Conservation (phyloP, 2,329 filamentous ascomycete species). For the Coniochaeta prunicola region DNA sequence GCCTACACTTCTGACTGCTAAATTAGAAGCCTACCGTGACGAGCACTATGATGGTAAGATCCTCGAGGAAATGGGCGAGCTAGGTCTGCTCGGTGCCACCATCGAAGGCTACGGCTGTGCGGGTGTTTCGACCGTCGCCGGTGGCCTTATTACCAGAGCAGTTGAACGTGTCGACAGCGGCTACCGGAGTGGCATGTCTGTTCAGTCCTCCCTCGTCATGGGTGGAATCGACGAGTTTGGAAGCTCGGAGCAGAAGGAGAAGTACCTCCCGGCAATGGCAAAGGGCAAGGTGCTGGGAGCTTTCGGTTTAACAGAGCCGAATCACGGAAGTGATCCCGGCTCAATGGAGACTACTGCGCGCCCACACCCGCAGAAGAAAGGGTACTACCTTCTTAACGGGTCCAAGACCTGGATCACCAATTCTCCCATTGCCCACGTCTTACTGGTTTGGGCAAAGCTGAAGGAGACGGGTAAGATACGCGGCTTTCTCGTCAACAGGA, state of each 20-base stretch:
- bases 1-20: neutral
- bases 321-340: conserved; percentile 81
- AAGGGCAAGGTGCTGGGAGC: conserved; percentile 71
- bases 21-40: conserved; percentile 50
- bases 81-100: conserved; percentile 73
- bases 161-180: conserved; percentile 83
- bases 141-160: conserved; percentile 75
- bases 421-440: conserved; percentile 73
- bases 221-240: conserved; percentile 80
- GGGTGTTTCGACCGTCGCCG: conserved; percentile 73
- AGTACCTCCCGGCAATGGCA: conserved; percentile 67
- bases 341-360: conserved; percentile 77
- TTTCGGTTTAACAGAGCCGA: conserved; percentile 81
- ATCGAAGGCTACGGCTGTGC: conserved; percentile 80
- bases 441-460: conserved; percentile 88
- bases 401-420: conserved; percentile 92
- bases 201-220: conserved; percentile 81
- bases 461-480: conserved; percentile 88
- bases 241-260: conserved; percentile 71
- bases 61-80: conserved; percentile 76
- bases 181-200: conserved; percentile 81
- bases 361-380: conserved; percentile 69
- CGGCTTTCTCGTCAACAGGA: conserved; percentile 83
- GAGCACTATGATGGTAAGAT: conserved; percentile 77
- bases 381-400: conserved; percentile 66